Percentiles rank a stretch among this genome's conserved stretches.
phyloP scores from a whole-genome alignment of 2,329 filamentous ascomycete species.

The Byssochlamys sp. region DNA sequence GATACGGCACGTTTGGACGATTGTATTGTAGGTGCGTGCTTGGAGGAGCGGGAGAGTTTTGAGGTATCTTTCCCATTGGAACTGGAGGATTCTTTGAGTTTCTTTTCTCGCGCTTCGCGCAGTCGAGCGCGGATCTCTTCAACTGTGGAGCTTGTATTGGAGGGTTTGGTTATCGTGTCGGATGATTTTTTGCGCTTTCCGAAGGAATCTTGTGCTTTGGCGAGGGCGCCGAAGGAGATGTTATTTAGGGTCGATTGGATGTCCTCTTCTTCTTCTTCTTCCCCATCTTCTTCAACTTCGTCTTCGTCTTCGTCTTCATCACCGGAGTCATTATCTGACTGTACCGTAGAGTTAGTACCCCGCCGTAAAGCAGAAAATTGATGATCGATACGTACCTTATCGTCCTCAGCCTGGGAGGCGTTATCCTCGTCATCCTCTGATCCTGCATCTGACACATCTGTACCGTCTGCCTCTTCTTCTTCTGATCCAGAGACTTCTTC shows the following conservation, averaged over 20 bases:
- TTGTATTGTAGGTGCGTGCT: conserved; percentile 79
- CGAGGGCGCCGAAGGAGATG: conserved; percentile 82
- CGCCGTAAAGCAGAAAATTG: background rate
- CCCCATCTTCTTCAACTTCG: conserved; percentile 27
- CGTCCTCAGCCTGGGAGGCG: conserved; percentile 21
- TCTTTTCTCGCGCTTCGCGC: conserved; percentile 35
- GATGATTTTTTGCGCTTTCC: conserved; percentile 26
- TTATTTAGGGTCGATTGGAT: conserved; percentile 39
- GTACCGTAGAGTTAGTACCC: background rate
- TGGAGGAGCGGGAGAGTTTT: conserved; percentile 50
- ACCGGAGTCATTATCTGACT: background rate
- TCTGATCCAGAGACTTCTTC: conserved; percentile 4
- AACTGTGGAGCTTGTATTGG: conserved; percentile 18
- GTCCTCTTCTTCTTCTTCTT: conserved; percentile 27
- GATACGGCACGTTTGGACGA: conserved; percentile 76
- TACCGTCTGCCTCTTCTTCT: conserved; percentile 9
- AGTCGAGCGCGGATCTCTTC: conserved; percentile 32
- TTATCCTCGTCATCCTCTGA: conserved; percentile 25
- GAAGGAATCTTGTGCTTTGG: conserved; percentile 69
- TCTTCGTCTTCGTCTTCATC: conserved; percentile 14
- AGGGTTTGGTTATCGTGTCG: conserved; percentile 12
- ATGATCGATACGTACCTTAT: background rate
- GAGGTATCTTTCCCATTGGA: conserved; percentile 26
- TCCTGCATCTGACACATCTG: conserved; percentile 4
- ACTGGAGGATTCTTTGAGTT: conserved; percentile 22